Evolutionary conservation across 768 basidiomycete species (phyloP).

Genomic region (Lactarius evosmus): DNA sequence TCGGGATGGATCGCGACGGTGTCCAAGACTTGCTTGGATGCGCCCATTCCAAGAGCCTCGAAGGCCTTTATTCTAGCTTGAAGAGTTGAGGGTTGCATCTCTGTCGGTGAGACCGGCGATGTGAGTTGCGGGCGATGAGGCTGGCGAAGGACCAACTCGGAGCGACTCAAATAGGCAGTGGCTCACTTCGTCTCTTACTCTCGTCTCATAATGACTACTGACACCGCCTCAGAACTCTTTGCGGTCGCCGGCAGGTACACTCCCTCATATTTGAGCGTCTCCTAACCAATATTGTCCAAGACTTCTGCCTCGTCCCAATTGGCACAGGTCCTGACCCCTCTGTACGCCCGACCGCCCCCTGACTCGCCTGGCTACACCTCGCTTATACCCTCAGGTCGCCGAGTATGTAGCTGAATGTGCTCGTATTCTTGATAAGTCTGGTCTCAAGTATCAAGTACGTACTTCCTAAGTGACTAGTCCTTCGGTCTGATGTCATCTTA

Average conservation of each 20-base stretch:
- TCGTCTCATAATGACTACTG: background rate
- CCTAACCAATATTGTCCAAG: conserved; percentile 38
- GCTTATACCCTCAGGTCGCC: conserved; percentile 51
- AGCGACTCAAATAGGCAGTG: background rate
- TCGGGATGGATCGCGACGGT: conserved; percentile 19
- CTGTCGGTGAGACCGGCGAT: background rate
- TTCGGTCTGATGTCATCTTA: background rate
- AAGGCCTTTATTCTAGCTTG: conserved; percentile 29
- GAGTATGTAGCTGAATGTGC: conserved; percentile 81
- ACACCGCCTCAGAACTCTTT: conserved; percentile 55
- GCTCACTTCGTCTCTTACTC: background rate
- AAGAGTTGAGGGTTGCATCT: conserved; percentile 25
- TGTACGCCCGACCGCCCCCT: conserved; percentile 42
- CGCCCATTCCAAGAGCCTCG: conserved; percentile 22
- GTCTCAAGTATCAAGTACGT: conserved; percentile 76
- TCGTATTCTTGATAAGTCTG: conserved; percentile 75
- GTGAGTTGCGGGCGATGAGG: background rate
- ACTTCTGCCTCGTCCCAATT: conserved; percentile 87
- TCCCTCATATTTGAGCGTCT: conserved; percentile 7
- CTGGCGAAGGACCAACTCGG: background rate
- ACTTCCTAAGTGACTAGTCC: background rate
- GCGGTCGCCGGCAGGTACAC: conserved; percentile 62
- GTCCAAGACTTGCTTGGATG: conserved; percentile 21
- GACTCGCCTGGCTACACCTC: background rate
- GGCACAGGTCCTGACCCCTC: conserved; percentile 67